Evolutionary conservation across 2,329 filamentous ascomycete species (phyloP).

Genomic region (Talaromyces islandicus): DNA sequence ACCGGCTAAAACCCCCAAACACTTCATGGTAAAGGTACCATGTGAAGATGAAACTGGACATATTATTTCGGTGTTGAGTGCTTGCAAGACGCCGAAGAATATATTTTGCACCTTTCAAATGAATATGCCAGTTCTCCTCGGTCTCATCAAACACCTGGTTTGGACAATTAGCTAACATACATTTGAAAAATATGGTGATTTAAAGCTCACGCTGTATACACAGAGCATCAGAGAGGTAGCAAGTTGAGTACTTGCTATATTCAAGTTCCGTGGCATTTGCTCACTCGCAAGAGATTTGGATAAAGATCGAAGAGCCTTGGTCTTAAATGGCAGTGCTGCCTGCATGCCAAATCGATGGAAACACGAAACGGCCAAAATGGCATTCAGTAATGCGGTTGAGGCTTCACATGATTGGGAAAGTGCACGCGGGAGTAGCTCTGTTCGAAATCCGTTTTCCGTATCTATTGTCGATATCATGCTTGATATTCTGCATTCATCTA

Average conservation of each 20-base stretch:
- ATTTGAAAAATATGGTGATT: not conserved
- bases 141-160: slow-evolving; percentile 7
- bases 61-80: not conserved
- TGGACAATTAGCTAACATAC: not conserved
- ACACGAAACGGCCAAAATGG: slow-evolving; percentile 1
- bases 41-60: slow-evolving; percentile 1
- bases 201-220: slow-evolving; percentile 1
- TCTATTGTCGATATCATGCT: slow-evolving; percentile 7
- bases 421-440: not conserved
- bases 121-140: slow-evolving; percentile 4
- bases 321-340: slow-evolving; percentile 2
- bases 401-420: not conserved
- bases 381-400: slow-evolving; percentile 1
- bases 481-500: slow-evolving; percentile 3
- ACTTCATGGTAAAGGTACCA: slow-evolving; percentile 9
- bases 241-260: not conserved
- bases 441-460: slow-evolving; percentile 3
- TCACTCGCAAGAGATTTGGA: not conserved
- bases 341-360: not conserved
- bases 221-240: slow-evolving; percentile 7
- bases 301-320: not conserved
- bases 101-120: slow-evolving; percentile 2
- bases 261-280: not conserved
- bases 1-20: slow-evolving; percentile 2
- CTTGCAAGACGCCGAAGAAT: not conserved